These are phyloP conservation scores for Ophioceras dolichostomum DNA, from an alignment of 2,329 filamentous ascomycete species.

Conservation along the genomic window DNA sequence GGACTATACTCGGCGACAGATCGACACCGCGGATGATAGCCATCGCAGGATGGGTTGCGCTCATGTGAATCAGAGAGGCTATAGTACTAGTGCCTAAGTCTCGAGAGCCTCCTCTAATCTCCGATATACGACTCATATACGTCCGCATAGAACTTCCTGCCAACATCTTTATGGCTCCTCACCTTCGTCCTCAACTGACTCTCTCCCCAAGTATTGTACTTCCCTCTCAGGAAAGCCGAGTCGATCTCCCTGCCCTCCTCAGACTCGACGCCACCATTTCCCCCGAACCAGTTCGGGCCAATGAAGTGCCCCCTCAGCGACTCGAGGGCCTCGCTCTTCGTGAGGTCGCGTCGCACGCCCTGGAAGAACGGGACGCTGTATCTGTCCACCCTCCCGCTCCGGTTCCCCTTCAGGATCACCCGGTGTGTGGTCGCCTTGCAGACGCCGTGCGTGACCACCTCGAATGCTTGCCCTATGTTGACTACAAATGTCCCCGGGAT, in stretches of 20 bases:
- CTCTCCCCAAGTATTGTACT: conserved; percentile 42
- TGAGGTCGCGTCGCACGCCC: conserved; percentile 32
- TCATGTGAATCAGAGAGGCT: no score
- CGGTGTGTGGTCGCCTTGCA: conserved; percentile 36
- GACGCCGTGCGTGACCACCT: conserved; percentile 35
- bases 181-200: conserved; percentile 41
- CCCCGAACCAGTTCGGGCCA: neutral
- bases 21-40: no score
- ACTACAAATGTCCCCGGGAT: conserved; percentile 35
- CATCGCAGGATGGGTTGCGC: no score
- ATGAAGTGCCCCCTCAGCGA: conserved; percentile 24
- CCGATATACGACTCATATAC: conserved; percentile 34
- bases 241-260: conserved; percentile 26
- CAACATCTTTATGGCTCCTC: conserved; percentile 35
- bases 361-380: conserved; percentile 47
- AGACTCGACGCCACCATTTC: conserved; percentile 13
- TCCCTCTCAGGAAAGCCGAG: conserved; percentile 33
- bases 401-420: conserved; percentile 24
- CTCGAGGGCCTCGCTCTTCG: conserved; percentile 26
- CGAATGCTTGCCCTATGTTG: conserved; percentile 40
- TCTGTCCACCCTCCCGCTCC: conserved; percentile 23
- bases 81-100: no score
- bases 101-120: no score
- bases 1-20: no score
- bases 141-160: conserved; percentile 29